Conservation (phyloP, 1,284 basidiomycete species). For the Cryptococcus sp. region DNA sequence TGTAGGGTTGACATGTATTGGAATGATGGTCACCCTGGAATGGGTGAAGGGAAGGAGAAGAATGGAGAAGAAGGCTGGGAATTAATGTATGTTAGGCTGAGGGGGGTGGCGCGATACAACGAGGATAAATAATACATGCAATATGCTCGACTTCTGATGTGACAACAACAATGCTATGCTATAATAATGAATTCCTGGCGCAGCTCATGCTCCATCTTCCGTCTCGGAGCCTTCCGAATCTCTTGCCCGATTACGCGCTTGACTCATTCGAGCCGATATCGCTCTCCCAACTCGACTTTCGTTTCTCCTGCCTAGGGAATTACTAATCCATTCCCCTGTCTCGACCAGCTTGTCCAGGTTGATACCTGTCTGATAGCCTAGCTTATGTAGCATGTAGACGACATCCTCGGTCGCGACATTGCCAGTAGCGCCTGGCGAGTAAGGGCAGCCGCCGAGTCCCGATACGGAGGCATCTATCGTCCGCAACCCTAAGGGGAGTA, state of each 20-base stretch:
- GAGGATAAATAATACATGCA: background rate
- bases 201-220: conserved; percentile 12
- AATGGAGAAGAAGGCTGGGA: conserved; percentile 58
- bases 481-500: conserved; percentile 51
- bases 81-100: conserved; percentile 66
- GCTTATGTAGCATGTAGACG: conserved; percentile 72
- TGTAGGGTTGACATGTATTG: conserved; percentile 57
- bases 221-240: conserved; percentile 4
- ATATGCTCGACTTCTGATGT: no score
- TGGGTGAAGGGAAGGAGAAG: conserved; percentile 11
- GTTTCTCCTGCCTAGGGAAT: conserved; percentile 61
- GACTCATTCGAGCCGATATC: conserved; percentile 53
- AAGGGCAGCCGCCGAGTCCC: conserved; percentile 90
- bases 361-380: conserved; percentile 64
- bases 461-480: conserved; percentile 62
- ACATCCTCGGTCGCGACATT: conserved; percentile 89
- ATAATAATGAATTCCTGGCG: no score
- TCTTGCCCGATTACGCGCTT: background rate
- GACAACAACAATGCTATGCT: no score
- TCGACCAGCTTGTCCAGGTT: conserved; percentile 65
- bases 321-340: conserved; percentile 76
- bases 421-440: conserved; percentile 91
- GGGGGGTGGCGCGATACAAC: conserved; percentile 48
- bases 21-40: conserved; percentile 30
- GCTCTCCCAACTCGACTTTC: conserved; percentile 77